Evolutionary conservation across 129 eudicot genomes (phyloP).

Genomic region (Apium graveolens): DNA sequence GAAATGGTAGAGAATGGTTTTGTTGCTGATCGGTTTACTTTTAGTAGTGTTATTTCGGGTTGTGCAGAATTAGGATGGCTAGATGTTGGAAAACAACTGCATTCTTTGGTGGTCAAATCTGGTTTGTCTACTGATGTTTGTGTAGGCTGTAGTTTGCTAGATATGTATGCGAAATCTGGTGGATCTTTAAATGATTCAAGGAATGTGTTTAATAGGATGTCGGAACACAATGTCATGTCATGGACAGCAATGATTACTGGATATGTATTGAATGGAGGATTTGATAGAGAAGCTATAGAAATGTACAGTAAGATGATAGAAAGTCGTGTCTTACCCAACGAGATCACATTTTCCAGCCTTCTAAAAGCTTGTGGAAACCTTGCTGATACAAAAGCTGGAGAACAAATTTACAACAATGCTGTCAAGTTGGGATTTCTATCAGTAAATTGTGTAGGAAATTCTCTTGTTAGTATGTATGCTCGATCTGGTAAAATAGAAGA

Average conservation of each 20-base stretch:
- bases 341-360: conserved; percentile 13
- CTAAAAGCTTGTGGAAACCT: conserved; percentile 10
- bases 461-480: conserved; percentile 71
- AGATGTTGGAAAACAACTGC: conserved; percentile 49
- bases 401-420: conserved; percentile 54
- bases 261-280: conserved; percentile 24
- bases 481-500: conserved; percentile 57
- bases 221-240: conserved; percentile 11
- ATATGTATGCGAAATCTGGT: conserved; percentile 74
- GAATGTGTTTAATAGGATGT: conserved; percentile 51
- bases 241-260: conserved; percentile 11
- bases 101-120: conserved; percentile 43
- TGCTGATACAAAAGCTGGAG: conserved; percentile 32
- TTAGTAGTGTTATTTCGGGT: conserved; percentile 46
- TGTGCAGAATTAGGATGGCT: conserved; percentile 49
- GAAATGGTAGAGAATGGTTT: conserved; percentile 26
- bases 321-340: conserved; percentile 11
- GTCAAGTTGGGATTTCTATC: conserved; percentile 46
- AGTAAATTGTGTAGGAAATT: conserved; percentile 60
- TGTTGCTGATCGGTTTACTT: conserved; percentile 54
- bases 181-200: conserved; percentile 43
- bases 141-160: conserved; percentile 74
- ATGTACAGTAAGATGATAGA: conserved; percentile 53
- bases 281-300: conserved; percentile 45
- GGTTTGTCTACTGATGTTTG: conserved; percentile 45